Conservation (phyloP, 495 filamentous ascomycete genomes). For the Aspergillus panamensis region DNA sequence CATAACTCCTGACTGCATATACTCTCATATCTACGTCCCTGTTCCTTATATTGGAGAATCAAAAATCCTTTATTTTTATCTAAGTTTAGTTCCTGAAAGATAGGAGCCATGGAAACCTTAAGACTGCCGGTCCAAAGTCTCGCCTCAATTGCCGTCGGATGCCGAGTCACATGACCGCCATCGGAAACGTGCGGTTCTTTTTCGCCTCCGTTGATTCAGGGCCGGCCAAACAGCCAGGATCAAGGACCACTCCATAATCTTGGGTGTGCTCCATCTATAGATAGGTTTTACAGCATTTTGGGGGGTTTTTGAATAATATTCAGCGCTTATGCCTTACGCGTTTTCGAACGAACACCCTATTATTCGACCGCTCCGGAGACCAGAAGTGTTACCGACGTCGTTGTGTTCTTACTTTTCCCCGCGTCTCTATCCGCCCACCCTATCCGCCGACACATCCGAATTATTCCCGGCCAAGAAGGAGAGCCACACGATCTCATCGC, state of each 20-base stretch:
- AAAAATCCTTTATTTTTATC: not conserved
- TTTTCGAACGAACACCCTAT: not conserved
- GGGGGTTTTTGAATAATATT: not conserved
- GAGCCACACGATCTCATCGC: no score
- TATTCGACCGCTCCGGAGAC: not conserved
- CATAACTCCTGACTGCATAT: slow-evolving; percentile 28
- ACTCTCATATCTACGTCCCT: slow-evolving; percentile 5
- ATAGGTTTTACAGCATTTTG: not conserved
- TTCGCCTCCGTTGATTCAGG: slow-evolving; percentile 17
- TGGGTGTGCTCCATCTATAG: no score
- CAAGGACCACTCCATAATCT: not conserved
- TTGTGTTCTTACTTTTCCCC: slow-evolving; percentile 7
- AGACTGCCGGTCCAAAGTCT: not conserved
- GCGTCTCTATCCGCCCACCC: slow-evolving; percentile 7
- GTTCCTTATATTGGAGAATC: not conserved
- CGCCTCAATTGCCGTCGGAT: slow-evolving; percentile 14
- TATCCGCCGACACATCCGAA: slow-evolving; percentile 1
- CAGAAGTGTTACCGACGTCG: not conserved
- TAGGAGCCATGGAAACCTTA: slow-evolving; percentile 1
- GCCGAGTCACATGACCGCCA: slow-evolving; percentile 29
- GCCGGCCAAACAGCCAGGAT: no score
- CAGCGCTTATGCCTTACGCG: no score
- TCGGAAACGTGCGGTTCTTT: slow-evolving; percentile 23
- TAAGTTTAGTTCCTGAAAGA: not conserved
- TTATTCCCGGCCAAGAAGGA: slow-evolving; percentile 2